Percentiles rank a stretch among this genome's conserved stretches.
phyloP scores from a whole-genome alignment of 768 basidiomycete genomes.

The Lactarius tabidus region DNA sequence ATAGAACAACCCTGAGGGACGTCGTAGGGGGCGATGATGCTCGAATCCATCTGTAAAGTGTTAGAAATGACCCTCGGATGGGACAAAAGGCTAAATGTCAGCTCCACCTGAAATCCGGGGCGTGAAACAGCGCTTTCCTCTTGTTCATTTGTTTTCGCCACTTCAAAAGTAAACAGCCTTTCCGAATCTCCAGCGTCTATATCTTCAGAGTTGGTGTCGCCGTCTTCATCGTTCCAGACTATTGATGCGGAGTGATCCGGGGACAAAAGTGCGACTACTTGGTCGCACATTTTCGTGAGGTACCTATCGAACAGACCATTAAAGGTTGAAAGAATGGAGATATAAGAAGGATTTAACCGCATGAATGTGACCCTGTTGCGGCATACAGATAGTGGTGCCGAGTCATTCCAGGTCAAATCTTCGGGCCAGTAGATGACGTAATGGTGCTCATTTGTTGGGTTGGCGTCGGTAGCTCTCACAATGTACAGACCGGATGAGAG shows the following conservation, averaged over 20 bases:
- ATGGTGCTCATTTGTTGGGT: slow-evolving; percentile 29
- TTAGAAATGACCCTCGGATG: too few relatives aligned
- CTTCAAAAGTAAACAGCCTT: slow-evolving; percentile 50
- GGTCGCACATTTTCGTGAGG: slow-evolving; percentile 41
- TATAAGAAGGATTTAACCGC: slow-evolving; percentile 37
- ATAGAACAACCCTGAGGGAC: neutral
- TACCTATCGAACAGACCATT: neutral
- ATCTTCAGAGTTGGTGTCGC: slow-evolving; percentile 28
- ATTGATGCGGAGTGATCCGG: slow-evolving; percentile 42
- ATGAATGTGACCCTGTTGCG: slow-evolving; percentile 60
- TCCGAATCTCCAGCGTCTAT: slow-evolving; percentile 42
- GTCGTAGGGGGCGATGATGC: neutral
- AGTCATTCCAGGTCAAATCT: slow-evolving; percentile 54
- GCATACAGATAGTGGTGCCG: slow-evolving; percentile 39
- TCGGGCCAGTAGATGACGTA: slow-evolving; percentile 63
- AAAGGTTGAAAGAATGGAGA: neutral
- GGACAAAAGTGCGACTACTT: slow-evolving; percentile 49
- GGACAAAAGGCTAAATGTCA: neutral
- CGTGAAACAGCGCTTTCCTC: slow-evolving; percentile 45
- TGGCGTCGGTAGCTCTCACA: neutral
- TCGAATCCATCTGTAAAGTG: slow-evolving; percentile 1
- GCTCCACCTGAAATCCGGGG: slow-evolving; percentile 39
- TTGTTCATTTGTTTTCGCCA: slow-evolving; percentile 51
- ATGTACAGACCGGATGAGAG: slow-evolving; percentile 5
- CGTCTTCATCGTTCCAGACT: slow-evolving; percentile 40